Evolutionary conservation across 2,329 filamentous ascomycete species (phyloP).

Genomic region (Trichoderma atrobrunneum): DNA sequence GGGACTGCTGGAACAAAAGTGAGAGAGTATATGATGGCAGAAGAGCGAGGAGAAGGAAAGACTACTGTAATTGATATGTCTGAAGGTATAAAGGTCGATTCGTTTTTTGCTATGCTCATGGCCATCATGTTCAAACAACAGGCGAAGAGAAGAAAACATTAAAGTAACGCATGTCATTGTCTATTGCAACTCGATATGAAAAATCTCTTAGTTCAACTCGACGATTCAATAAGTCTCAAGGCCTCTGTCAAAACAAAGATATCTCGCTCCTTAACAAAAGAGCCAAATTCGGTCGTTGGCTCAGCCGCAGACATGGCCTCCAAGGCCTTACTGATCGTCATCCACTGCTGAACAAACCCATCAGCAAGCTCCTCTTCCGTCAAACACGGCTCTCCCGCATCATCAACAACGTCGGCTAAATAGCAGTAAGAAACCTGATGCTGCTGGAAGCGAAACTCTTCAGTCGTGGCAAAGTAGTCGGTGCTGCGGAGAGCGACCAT

Average conservation of each 20-base stretch:
- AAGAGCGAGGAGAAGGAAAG: constrained; percentile 21
- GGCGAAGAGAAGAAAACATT: no score
- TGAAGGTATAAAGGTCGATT: neutral
- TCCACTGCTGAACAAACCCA: constrained; percentile 17
- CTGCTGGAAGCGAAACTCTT: constrained; percentile 20
- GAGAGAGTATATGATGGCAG: constrained; percentile 25
- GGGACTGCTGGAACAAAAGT: constrained; percentile 29
- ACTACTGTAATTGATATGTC: no score
- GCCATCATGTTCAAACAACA: neutral
- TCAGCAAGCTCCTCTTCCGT: constrained; percentile 18
- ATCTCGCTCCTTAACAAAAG: neutral
- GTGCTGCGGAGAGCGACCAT: neutral
- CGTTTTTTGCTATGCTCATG: neutral
- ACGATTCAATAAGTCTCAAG: neutral
- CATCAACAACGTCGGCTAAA: constrained; percentile 17
- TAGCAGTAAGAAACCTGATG: constrained; percentile 21
- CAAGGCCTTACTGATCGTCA: neutral
- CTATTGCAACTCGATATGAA: neutral
- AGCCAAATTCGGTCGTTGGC: neutral
- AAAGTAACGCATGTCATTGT: no score
- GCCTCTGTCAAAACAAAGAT: neutral
- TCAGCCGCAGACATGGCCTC: neutral
- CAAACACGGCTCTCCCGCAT: constrained; percentile 10
- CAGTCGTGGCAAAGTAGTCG: constrained; percentile 15
- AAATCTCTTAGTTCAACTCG: neutral